phyloP scores from a whole-genome alignment of 2,329 filamentous ascomycete genomes.

The Penicillium sp. region DNA sequence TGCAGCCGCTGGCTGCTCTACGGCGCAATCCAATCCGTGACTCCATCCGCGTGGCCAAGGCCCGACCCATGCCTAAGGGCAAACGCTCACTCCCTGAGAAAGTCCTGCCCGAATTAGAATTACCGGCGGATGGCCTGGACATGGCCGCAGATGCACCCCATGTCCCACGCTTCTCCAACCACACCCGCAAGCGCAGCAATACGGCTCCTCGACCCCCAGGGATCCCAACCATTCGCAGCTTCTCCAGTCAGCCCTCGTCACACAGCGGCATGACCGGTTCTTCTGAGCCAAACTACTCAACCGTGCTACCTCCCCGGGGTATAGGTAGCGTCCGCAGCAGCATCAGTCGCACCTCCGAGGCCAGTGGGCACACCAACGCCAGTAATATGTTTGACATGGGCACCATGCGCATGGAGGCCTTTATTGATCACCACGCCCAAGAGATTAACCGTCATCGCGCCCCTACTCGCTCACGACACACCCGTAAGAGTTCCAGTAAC shows the following conservation, averaged over 20 bases:
- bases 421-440: constrained; percentile 58
- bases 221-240: constrained; percentile 66
- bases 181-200: constrained; percentile 83
- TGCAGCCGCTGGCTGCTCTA: constrained; percentile 46
- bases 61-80: constrained; percentile 40
- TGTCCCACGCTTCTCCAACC: constrained; percentile 52
- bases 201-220: constrained; percentile 61
- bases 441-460: constrained; percentile 27
- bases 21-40: constrained; percentile 66
- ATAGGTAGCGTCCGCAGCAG: constrained; percentile 38
- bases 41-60: constrained; percentile 83
- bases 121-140: constrained; percentile 27
- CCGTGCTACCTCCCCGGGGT: constrained; percentile 24
- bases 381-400: constrained; percentile 78
- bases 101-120: constrained; percentile 36
- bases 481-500: constrained; percentile 29
- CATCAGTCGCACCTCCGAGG: constrained; percentile 50
- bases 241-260: constrained; percentile 52
- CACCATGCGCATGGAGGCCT: constrained; percentile 94
- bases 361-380: constrained; percentile 44
- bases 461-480: constrained; percentile 22
- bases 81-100: constrained; percentile 37
- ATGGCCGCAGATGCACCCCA: constrained; percentile 48
- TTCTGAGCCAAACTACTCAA: constrained; percentile 52
- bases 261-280: constrained; percentile 56